Conservation (phyloP, 1,284 basidiomycete genomes). For the Ustilago crameri region DNA sequence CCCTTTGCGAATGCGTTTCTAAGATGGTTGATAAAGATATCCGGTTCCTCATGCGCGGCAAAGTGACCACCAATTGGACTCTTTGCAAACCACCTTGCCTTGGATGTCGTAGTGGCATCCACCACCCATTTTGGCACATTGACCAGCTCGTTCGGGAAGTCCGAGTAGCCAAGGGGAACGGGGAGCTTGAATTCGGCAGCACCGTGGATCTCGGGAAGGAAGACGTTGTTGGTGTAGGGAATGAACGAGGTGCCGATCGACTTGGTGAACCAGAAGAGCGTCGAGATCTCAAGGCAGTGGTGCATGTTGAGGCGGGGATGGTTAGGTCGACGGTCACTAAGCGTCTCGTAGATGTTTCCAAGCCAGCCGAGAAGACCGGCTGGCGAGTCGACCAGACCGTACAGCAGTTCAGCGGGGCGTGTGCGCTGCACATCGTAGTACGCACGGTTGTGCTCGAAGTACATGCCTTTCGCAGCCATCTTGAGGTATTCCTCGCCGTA, state of each 20-base stretch:
- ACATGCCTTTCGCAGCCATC: constrained; percentile 35
- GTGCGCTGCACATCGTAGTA: constrained; percentile 55
- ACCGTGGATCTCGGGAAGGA: constrained; percentile 46
- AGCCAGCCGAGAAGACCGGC: constrained; percentile 54
- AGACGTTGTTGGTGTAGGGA: constrained; percentile 50
- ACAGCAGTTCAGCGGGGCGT: constrained; percentile 46
- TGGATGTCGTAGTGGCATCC: constrained; percentile 34
- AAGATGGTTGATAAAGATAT: constrained; percentile 53
- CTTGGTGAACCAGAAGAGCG: constrained; percentile 47
- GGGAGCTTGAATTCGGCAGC: constrained; percentile 32
- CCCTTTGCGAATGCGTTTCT: constrained; percentile 47
- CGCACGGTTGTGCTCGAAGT: constrained; percentile 40
- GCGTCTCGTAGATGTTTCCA: constrained; percentile 48
- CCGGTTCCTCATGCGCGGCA: constrained; percentile 55
- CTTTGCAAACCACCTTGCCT: constrained; percentile 47
- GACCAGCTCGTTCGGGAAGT: constrained; percentile 56
- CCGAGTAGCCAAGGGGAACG: constrained; percentile 51
- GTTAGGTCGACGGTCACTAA: constrained; percentile 18
- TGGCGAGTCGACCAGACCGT: constrained; percentile 54
- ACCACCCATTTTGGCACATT: constrained; percentile 43
- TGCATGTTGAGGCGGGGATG: constrained; percentile 45
- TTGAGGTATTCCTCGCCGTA: constrained; percentile 40
- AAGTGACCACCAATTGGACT: constrained; percentile 53
- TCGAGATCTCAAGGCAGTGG: constrained; percentile 35
- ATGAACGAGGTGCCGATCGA: constrained; percentile 59